Conservation (phyloP, 345 rosid species). For the Diplotaxis tenuifolia region DNA sequence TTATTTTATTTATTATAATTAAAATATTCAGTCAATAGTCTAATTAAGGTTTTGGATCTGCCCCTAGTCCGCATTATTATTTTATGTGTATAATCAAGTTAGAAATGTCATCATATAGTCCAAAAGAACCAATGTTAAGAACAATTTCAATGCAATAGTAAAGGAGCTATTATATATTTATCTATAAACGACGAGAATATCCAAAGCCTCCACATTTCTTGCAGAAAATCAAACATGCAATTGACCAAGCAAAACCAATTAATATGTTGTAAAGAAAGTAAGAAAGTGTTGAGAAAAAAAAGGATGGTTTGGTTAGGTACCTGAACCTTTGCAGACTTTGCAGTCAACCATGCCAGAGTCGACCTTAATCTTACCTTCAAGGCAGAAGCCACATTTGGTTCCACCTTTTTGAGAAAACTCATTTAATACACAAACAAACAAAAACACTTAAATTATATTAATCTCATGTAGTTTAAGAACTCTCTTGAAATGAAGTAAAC, state of each 20-base stretch:
- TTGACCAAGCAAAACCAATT: background rate
- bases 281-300: background rate
- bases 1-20: no score
- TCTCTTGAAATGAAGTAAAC: background rate
- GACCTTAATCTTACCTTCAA: constrained; percentile 79
- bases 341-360: constrained; percentile 71
- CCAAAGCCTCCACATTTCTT: constrained; percentile 29
- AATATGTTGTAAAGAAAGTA: background rate
- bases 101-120: background rate
- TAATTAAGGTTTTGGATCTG: no score
- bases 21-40: no score
- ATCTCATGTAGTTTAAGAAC: background rate
- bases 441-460: background rate
- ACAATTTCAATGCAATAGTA: constrained; percentile 1
- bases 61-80: no score
- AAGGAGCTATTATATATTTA: background rate
- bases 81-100: no score
- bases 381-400: constrained; percentile 85
- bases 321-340: constrained; percentile 93
- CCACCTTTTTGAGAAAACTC: constrained; percentile 52
- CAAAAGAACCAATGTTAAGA: background rate
- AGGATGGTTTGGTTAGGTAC: constrained; percentile 38
- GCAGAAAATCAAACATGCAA: constrained; percentile 29
- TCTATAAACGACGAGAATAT: constrained; percentile 27
- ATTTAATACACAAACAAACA: background rate